Evolutionary conservation across 1,284 basidiomycete species (phyloP).

Genomic region (Moesziomyces globuligerus): DNA sequence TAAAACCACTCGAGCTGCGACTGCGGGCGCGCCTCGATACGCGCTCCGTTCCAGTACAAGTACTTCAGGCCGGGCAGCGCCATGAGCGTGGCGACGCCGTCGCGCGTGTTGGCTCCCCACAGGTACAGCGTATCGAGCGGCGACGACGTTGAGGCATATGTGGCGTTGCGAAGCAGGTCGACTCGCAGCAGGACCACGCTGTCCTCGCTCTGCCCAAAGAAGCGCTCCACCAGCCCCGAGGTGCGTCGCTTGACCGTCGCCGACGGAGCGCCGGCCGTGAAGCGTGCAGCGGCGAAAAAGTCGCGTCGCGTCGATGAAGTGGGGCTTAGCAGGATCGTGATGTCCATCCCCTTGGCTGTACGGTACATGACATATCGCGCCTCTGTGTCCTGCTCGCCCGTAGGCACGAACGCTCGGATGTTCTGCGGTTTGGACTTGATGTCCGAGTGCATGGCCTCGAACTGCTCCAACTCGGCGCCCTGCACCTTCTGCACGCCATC

Average conservation of each 20-base stretch:
- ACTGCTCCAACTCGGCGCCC: conserved; percentile 2
- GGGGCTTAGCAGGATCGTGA: conserved; percentile 12
- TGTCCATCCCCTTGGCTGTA: conserved; percentile 8
- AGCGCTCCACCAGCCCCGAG: conserved; percentile 7
- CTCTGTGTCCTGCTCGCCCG: background rate
- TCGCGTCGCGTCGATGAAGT: conserved; percentile 7
- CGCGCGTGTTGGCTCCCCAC: conserved; percentile 8
- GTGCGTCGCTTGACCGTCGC: background rate
- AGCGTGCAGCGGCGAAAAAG: conserved; percentile 19
- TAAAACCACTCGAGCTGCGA: conserved; percentile 16
- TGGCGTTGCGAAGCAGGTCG: conserved; percentile 40
- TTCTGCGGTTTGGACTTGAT: background rate
- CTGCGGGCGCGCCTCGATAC: conserved; percentile 5
- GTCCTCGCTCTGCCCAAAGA: conserved; percentile 26
- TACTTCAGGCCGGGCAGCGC: conserved; percentile 20
- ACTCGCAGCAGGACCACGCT: conserved; percentile 26
- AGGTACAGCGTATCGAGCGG: conserved; percentile 35
- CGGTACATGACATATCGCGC: conserved; percentile 13
- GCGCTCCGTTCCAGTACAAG: conserved; percentile 31
- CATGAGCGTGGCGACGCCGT: conserved; percentile 2
- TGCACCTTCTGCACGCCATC: background rate
- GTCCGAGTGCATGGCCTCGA: conserved; percentile 13
- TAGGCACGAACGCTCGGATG: conserved; percentile 2
- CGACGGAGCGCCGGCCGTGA: background rate
- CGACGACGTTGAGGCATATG: conserved; percentile 15